These are phyloP conservation scores for Eremochloa ophiuroides DNA, from an alignment of 176 grass and related monocot species.

Conservation along the genomic window DNA sequence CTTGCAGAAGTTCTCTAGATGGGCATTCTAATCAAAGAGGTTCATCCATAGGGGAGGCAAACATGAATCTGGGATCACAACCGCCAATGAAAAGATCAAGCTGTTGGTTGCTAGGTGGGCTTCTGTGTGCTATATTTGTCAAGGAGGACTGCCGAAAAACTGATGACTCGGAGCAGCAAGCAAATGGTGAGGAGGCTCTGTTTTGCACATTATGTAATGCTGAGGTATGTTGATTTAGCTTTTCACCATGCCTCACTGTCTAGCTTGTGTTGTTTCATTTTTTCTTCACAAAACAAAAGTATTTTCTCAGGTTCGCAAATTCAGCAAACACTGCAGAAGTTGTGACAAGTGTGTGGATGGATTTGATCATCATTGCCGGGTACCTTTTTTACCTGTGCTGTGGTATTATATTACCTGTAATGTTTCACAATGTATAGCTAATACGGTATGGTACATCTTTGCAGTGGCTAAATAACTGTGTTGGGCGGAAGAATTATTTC, in stretches of 20 bases:
- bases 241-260: background rate
- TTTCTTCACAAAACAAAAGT: slow-evolving; percentile 26
- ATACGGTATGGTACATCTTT: slow-evolving; percentile 18
- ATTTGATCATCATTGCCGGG: slow-evolving; percentile 99
- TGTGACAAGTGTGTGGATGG: slow-evolving; percentile 99
- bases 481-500: slow-evolving; percentile 92
- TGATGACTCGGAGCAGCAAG: slow-evolving; percentile 70
- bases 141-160: slow-evolving; percentile 84
- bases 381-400: slow-evolving; percentile 35
- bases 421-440: slow-evolving; percentile 6
- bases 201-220: slow-evolving; percentile 98
- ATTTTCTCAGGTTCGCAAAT: slow-evolving; percentile 73
- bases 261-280: slow-evolving; percentile 6
- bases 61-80: slow-evolving; percentile 26
- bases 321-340: slow-evolving; percentile 98
- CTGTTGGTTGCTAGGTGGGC: slow-evolving; percentile 70
- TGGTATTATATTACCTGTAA: slow-evolving; percentile 8
- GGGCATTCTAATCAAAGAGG: slow-evolving; percentile 56
- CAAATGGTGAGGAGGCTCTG: slow-evolving; percentile 73
- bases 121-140: slow-evolving; percentile 79
- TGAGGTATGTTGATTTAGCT: slow-evolving; percentile 58
- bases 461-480: slow-evolving; percentile 99
- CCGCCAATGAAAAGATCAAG: slow-evolving; percentile 52
- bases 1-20: slow-evolving; percentile 72
- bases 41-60: slow-evolving; percentile 42